Percentiles rank a stretch among this genome's conserved stretches.
phyloP scores from a whole-genome alignment of 179 eudicot genomes.

The Actinidia arguta region DNA sequence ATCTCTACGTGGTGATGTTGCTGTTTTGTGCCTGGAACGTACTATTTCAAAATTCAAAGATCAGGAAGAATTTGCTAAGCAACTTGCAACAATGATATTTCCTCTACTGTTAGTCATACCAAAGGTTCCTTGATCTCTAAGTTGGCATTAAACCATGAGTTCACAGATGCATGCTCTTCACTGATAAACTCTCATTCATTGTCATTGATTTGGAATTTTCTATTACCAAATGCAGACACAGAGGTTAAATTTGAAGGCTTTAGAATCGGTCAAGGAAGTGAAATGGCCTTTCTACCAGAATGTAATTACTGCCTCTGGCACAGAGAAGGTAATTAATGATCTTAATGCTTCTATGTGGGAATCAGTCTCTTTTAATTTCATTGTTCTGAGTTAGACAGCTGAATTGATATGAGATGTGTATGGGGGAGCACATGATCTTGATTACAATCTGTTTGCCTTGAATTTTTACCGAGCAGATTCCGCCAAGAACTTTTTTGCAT shows the following conservation, averaged over 20 bases:
- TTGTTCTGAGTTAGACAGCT: background rate
- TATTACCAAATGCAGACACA: conserved; percentile 46
- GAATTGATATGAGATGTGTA: background rate
- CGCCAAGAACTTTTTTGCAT: background rate
- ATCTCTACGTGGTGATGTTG: conserved; percentile 52
- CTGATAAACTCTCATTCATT: background rate
- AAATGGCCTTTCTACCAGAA: conserved; percentile 77
- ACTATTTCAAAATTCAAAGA: conserved; percentile 42
- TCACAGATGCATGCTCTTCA: background rate
- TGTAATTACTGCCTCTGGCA: conserved; percentile 31
- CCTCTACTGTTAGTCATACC: conserved; percentile 71
- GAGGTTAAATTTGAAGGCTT: conserved; percentile 70
- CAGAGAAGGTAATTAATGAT: conserved; percentile 38
- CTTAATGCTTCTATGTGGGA: background rate
- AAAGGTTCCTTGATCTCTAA: conserved; percentile 42
- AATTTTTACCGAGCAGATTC: background rate
- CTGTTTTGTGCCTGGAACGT: conserved; percentile 64
- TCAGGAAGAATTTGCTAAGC: conserved; percentile 46
- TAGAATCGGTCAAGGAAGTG: conserved; percentile 57
- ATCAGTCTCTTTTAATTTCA: conserved; percentile 9
- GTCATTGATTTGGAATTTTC: conserved; percentile 13
- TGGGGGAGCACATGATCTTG: background rate
- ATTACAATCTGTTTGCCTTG: background rate
- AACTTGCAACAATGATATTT: conserved; percentile 58
- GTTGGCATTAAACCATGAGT: background rate